Evolutionary conservation across 2,329 filamentous ascomycete genomes (phyloP).

Genomic region (Cladosporium sp.): DNA sequence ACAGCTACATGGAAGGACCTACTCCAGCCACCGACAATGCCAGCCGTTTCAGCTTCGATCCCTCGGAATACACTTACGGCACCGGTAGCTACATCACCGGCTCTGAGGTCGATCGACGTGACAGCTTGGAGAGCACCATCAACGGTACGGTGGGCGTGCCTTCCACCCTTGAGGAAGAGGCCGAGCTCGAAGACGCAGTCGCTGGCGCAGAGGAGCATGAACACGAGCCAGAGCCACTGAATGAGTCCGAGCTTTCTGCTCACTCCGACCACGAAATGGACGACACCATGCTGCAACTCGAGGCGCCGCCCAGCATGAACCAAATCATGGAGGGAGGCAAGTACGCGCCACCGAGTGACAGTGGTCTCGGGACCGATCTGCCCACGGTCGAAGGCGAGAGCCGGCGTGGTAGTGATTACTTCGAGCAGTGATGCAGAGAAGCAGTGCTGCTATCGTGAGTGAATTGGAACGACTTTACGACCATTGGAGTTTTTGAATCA

Average conservation of each 20-base stretch:
- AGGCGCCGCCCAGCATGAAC: constrained; percentile 18
- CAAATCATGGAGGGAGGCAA: constrained; percentile 14
- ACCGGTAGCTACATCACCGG: constrained; percentile 49
- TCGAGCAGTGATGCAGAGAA: background rate
- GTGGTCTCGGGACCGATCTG: constrained; percentile 36
- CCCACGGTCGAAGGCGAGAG: constrained; percentile 25
- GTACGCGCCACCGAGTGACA: constrained; percentile 35
- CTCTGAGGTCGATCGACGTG: constrained; percentile 41
- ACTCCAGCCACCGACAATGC: constrained; percentile 24
- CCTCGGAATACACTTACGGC: constrained; percentile 43
- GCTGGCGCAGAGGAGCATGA: constrained; percentile 14
- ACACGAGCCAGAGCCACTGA: constrained; percentile 15
- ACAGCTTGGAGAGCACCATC: constrained; percentile 22
- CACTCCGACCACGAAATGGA: constrained; percentile 4
- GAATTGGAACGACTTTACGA: background rate
- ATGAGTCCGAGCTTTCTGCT: background rate
- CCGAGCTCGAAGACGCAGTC: constrained; percentile 14
- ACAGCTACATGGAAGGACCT: constrained; percentile 20
- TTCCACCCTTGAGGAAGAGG: constrained; percentile 31
- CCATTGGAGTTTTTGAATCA: background rate
- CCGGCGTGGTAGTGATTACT: constrained; percentile 4
- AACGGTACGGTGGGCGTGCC: constrained; percentile 28
- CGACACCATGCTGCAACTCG: constrained; percentile 3
- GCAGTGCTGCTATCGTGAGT: background rate
- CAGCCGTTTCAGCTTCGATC: constrained; percentile 38